These are phyloP conservation scores for Yamadazyma paraphyllophila DNA, from an alignment of 805 yeast genomes.

Conservation along the genomic window DNA sequence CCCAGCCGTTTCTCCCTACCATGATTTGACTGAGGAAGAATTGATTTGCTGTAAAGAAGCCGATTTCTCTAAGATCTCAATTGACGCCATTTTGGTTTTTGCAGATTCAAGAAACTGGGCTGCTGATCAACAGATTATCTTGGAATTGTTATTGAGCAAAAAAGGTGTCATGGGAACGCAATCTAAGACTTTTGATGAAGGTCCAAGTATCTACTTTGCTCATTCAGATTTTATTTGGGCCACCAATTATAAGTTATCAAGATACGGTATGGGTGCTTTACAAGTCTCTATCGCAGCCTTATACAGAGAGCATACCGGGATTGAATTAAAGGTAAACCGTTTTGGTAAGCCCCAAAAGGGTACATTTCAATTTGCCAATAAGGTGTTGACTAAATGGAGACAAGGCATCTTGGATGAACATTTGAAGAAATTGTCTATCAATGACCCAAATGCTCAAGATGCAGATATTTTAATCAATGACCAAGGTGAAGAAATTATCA, in stretches of 20 bases:
- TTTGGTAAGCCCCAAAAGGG: conserved; percentile 91
- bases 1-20: conserved; percentile 84
- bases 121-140: conserved; percentile 84
- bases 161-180: conserved; percentile 84
- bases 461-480: conserved; percentile 44
- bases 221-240: conserved; percentile 95
- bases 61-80: conserved; percentile 64
- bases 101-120: conserved; percentile 95
- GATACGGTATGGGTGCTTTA: conserved; percentile 94
- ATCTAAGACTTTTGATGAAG: conserved; percentile 66
- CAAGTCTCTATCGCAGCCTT: conserved; percentile 86
- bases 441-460: conserved; percentile 42
- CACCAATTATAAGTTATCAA: conserved; percentile 72
- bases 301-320: conserved; percentile 81
- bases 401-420: conserved; percentile 73
- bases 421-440: conserved; percentile 50
- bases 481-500: conserved; percentile 44
- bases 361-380: conserved; percentile 80
- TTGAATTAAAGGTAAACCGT: conserved; percentile 72
- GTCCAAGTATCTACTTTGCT: conserved; percentile 82
- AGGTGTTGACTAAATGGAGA: conserved; percentile 75
- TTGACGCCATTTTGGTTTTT: conserved; percentile 83
- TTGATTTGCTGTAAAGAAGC: conserved; percentile 47
- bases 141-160: conserved; percentile 74
- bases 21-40: conserved; percentile 74